Conservation (phyloP, 768 basidiomycete species). For the Hericium rajendrae region DNA sequence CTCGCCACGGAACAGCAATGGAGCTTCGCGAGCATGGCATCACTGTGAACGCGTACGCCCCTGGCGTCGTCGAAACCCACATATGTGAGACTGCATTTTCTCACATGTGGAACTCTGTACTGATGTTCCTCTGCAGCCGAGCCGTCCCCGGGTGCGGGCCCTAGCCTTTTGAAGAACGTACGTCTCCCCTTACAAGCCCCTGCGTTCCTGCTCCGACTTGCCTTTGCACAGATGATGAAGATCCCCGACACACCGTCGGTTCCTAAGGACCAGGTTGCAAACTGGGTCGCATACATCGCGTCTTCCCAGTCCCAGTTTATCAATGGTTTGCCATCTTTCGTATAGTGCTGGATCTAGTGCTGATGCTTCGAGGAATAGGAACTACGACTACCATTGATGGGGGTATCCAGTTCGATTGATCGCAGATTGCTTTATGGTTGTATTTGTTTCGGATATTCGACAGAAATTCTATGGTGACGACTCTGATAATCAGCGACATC, state of each 20-base stretch:
- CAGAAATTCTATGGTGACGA: too few species aligned
- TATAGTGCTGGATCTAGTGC: neutral
- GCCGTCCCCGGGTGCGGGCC: neutral
- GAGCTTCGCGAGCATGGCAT: slow-evolving; percentile 14
- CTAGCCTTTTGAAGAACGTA: neutral
- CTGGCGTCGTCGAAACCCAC: slow-evolving; percentile 13
- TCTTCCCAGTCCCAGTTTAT: neutral
- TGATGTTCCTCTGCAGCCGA: neutral
- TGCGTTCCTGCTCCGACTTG: neutral
- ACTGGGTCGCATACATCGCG: neutral
- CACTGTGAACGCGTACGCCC: slow-evolving; percentile 17
- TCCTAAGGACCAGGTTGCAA: neutral
- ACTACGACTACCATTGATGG: neutral
- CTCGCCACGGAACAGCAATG: slow-evolving; percentile 6
- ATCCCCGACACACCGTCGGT: neutral
- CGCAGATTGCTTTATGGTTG: too few species aligned
- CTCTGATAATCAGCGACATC: too few species aligned
- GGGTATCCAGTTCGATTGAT: neutral
- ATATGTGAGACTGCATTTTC: slow-evolving; percentile 6
- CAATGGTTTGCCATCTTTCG: neutral
- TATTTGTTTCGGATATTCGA: too few species aligned
- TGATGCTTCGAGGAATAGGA: neutral
- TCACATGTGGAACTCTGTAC: neutral
- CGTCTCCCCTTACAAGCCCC: neutral
- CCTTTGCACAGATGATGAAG: neutral